Percentiles rank a stretch among this genome's conserved stretches.
These are phyloP conservation scores for Chlorella ohadii DNA, from an alignment of 139 green algal genomes.

Conservation along the genomic window DNA sequence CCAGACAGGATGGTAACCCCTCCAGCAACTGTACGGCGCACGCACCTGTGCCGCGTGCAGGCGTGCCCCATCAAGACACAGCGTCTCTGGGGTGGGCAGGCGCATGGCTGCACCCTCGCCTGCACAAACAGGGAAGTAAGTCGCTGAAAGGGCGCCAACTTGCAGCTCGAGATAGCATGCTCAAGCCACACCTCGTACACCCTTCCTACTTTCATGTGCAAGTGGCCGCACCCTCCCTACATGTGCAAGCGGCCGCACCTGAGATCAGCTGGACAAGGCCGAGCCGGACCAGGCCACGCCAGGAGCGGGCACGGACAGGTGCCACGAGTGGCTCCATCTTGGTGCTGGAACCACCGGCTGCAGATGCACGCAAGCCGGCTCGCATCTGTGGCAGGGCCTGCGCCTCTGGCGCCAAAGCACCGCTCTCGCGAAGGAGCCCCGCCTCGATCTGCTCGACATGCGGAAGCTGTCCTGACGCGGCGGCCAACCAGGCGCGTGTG, in stretches of 20 bases:
- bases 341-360: background rate
- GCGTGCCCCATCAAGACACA: slow-evolving; percentile 61
- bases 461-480: slow-evolving; percentile 46
- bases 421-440: background rate
- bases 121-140: background rate
- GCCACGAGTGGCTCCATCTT: slow-evolving; percentile 39
- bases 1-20: background rate
- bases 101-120: slow-evolving; percentile 37
- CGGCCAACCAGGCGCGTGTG: slow-evolving; percentile 54
- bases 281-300: slow-evolving; percentile 65
- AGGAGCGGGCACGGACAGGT: slow-evolving; percentile 38
- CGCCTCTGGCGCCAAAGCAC: background rate
- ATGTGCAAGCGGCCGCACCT: too few relatives aligned
- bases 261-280: slow-evolving; percentile 71
- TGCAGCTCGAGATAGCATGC: too few relatives aligned
- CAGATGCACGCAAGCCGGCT: slow-evolving; percentile 4
- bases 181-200: too few relatives aligned
- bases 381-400: slow-evolving; percentile 1
- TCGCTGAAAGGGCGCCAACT: too few relatives aligned
- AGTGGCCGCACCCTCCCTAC: too few relatives aligned
- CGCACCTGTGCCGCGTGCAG: slow-evolving; percentile 67
- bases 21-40: background rate
- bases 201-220: too few relatives aligned
- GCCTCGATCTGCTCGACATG: slow-evolving; percentile 32
- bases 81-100: slow-evolving; percentile 67